phyloP scores from a whole-genome alignment of 2,329 filamentous ascomycete species.

The Trichoderma sp. region DNA sequence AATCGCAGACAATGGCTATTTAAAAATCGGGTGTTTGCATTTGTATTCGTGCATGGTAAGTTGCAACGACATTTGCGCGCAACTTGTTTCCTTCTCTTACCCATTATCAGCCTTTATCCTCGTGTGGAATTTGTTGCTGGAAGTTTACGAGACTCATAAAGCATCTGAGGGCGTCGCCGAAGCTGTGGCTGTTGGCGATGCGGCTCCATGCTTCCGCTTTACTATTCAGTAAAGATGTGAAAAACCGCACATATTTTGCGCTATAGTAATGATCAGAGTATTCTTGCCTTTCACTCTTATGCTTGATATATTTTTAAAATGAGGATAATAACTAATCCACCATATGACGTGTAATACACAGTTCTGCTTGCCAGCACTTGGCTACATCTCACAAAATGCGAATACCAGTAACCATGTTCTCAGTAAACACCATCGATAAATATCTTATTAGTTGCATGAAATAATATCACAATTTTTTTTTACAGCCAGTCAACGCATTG shows the following conservation, averaged over 20 bases:
- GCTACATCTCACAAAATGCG: background rate
- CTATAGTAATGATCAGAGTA: too few relatives aligned
- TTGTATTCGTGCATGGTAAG: background rate
- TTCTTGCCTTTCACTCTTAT: too few relatives aligned
- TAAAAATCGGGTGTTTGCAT: background rate
- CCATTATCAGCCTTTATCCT: background rate
- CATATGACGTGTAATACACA: too few relatives aligned
- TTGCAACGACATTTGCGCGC: background rate
- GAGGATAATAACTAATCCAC: too few relatives aligned
- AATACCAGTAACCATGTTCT: background rate
- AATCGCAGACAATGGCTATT: conserved; percentile 7
- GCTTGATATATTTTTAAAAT: too few relatives aligned
- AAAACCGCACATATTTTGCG: too few relatives aligned
- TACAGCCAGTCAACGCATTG: too few relatives aligned
- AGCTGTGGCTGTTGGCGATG: background rate
- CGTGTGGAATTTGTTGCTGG: background rate
- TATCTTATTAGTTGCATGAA: too few relatives aligned
- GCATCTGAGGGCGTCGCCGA: background rate
- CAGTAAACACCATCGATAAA: background rate
- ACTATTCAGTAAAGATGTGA: too few relatives aligned
- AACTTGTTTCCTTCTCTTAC: background rate
- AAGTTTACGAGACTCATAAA: background rate
- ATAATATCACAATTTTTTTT: too few relatives aligned
- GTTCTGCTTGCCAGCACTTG: background rate
- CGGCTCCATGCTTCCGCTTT: background rate